Percentiles rank a stretch among this genome's conserved stretches.
phyloP scores from a whole-genome alignment of 495 filamentous ascomycete species.

The Penicillium fimorum region DNA sequence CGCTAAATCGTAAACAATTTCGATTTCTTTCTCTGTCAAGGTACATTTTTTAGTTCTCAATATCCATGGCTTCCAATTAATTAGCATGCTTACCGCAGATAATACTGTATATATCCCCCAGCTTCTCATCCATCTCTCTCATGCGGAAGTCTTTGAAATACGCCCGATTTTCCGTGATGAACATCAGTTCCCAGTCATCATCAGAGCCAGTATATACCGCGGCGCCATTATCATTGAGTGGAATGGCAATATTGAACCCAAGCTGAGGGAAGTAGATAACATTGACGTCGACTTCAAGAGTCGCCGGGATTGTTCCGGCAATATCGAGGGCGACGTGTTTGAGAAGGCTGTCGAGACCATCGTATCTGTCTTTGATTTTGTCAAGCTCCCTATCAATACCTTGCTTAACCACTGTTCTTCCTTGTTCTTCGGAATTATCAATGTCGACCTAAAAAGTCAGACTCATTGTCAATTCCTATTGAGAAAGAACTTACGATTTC shows the following conservation, averaged over 20 bases:
- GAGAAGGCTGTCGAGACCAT: conserved; percentile 72
- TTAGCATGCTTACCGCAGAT: conserved; percentile 66
- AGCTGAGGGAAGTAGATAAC: conserved; percentile 88
- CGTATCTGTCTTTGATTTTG: conserved; percentile 70
- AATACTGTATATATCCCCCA: conserved; percentile 80
- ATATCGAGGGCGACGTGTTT: conserved; percentile 63
- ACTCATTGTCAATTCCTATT: background rate
- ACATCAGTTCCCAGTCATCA: conserved; percentile 72
- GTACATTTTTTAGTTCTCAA: background rate
- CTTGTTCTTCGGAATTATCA: conserved; percentile 68
- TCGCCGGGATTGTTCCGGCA: conserved; percentile 58
- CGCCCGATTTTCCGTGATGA: conserved; percentile 65
- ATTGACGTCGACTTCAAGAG: conserved; percentile 63
- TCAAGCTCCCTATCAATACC: conserved; percentile 79
- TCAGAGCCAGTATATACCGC: conserved; percentile 65
- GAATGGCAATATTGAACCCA: conserved; percentile 82
- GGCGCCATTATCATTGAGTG: conserved; percentile 57
- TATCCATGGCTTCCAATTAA: background rate
- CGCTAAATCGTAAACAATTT: conserved; percentile 78
- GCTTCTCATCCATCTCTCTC: conserved; percentile 75
- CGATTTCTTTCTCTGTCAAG: conserved; percentile 77
- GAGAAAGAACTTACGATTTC: conserved; percentile 48
- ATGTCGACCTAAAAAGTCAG: conserved; percentile 67
- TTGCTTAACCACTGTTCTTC: conserved; percentile 68
- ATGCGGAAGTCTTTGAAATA: conserved; percentile 91